Percentiles rank a stretch among this genome's conserved stretches.
These are phyloP conservation scores for Jamesozyma gamospora DNA, from an alignment of 805 yeast species.

Conservation along the genomic window DNA sequence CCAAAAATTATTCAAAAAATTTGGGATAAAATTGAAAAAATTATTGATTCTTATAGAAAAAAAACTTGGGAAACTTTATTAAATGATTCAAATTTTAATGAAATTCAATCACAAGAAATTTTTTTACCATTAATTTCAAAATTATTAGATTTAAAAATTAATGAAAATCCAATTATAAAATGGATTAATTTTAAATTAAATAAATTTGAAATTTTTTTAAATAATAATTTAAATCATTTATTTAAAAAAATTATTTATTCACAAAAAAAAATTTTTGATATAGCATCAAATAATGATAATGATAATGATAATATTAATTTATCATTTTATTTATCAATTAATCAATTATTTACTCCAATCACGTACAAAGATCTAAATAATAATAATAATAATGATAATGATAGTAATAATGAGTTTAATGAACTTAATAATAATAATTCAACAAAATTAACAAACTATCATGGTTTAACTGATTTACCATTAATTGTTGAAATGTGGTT, in stretches of 20 bases:
- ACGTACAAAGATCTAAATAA: background rate
- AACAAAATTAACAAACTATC: background rate
- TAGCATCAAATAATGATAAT: background rate
- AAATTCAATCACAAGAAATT: constrained; percentile 15
- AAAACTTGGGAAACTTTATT: constrained; percentile 42
- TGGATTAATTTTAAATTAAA: constrained; percentile 48
- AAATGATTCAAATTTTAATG: constrained; percentile 9
- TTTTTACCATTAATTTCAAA: constrained; percentile 41
- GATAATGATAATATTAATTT: constrained; percentile 24
- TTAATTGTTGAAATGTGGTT: constrained; percentile 52
- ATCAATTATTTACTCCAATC: constrained; percentile 7
- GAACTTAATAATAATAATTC: background rate
- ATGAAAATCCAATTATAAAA: constrained; percentile 52
- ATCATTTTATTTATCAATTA: constrained; percentile 26
- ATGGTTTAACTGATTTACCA: constrained; percentile 40
- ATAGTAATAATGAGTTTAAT: background rate
- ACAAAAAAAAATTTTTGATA: constrained; percentile 32
- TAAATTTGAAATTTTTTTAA: constrained; percentile 31
- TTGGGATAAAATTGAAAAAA: constrained; percentile 46
- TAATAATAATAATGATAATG: background rate
- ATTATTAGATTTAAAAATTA: constrained; percentile 51
- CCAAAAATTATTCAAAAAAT: constrained; percentile 37
- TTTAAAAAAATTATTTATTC: constrained; percentile 32
- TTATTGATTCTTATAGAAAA: constrained; percentile 45
- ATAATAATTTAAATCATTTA: constrained; percentile 35